A percentile compares a stretch with the other conserved stretches of the same genome.
phyloP scores from a whole-genome alignment of 2,329 filamentous ascomycete genomes.

The Plectosphaerella sp. region DNA sequence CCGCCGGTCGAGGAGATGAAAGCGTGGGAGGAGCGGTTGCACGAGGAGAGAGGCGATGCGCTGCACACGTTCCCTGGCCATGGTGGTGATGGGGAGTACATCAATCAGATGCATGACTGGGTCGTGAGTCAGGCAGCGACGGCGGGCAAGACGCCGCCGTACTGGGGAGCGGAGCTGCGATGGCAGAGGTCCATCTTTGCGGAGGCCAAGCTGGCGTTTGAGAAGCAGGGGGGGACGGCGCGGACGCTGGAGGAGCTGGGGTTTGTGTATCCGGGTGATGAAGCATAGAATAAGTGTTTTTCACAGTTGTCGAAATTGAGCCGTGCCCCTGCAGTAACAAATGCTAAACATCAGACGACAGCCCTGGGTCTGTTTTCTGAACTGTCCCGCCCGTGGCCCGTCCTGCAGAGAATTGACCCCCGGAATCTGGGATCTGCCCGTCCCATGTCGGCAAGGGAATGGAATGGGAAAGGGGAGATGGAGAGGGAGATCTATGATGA shows the following conservation, averaged over 20 bases:
- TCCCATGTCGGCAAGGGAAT: too few species aligned
- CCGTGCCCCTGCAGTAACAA: too few species aligned
- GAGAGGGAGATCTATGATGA: too few species aligned
- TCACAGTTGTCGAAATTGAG: too few species aligned
- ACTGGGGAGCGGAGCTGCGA: conserved; percentile 66
- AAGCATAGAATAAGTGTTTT: too few species aligned
- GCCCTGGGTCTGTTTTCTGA: too few species aligned
- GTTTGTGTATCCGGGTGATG: conserved; percentile 9
- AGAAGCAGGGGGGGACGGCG: conserved; percentile 58
- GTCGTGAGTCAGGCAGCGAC: conserved; percentile 39
- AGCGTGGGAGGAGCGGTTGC: conserved; percentile 61
- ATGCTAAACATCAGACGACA: too few species aligned
- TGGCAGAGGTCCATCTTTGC: conserved; percentile 69
- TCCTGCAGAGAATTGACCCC: too few species aligned
- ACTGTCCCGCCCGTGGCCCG: too few species aligned
- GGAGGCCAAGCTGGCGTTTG: conserved; percentile 69
- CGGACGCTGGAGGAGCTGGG: conserved; percentile 47
- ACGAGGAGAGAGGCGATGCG: conserved; percentile 39
- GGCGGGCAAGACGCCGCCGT: conserved; percentile 63
- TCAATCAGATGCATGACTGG: conserved; percentile 66
- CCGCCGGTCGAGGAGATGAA: conserved; percentile 63
- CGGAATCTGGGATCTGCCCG: too few species aligned
- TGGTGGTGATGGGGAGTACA: conserved; percentile 62
- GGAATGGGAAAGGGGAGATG: too few species aligned
- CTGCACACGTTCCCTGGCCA: conserved; percentile 41